phyloP scores from a whole-genome alignment of 2,329 filamentous ascomycete genomes.

The Lachnellula cervina region DNA sequence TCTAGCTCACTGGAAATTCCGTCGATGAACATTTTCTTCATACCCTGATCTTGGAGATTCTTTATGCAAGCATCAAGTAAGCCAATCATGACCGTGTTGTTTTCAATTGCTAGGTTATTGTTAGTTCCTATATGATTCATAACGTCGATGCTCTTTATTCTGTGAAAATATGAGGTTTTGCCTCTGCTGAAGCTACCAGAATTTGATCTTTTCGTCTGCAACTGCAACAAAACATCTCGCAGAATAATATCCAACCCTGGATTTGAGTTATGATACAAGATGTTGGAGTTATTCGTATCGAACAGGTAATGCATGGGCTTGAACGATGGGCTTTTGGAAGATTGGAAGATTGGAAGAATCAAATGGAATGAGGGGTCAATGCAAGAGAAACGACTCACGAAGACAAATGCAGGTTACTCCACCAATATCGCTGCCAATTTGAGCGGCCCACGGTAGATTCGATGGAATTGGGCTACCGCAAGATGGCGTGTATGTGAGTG shows the following conservation, averaged over 20 bases:
- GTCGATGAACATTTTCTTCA: conserved; percentile 52
- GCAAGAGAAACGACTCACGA: conserved; percentile 38
- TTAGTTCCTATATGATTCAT: conserved; percentile 4
- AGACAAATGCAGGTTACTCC: conserved; percentile 59
- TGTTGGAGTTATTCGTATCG: too few relatives aligned
- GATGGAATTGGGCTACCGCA: conserved; percentile 42
- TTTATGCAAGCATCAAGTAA: conserved; percentile 49
- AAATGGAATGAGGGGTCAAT: not conserved
- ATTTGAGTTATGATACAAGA: too few relatives aligned
- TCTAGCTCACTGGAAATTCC: conserved; percentile 47
- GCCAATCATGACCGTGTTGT: conserved; percentile 48
- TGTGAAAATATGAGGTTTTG: not conserved
- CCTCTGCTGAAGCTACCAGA: not conserved
- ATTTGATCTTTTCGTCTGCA: too few relatives aligned
- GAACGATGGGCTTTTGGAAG: not conserved
- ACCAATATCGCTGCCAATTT: conserved; percentile 47
- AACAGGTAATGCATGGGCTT: too few relatives aligned
- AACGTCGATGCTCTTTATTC: too few relatives aligned
- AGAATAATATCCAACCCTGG: too few relatives aligned
- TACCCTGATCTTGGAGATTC: conserved; percentile 43
- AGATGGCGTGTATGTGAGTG: conserved; percentile 48
- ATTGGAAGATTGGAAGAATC: not conserved
- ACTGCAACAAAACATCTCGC: too few relatives aligned
- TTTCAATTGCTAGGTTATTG: conserved; percentile 8
- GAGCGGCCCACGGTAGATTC: conserved; percentile 52